These are phyloP conservation scores for Tricholomella constricta DNA, from an alignment of 768 basidiomycete species.

Conservation along the genomic window DNA sequence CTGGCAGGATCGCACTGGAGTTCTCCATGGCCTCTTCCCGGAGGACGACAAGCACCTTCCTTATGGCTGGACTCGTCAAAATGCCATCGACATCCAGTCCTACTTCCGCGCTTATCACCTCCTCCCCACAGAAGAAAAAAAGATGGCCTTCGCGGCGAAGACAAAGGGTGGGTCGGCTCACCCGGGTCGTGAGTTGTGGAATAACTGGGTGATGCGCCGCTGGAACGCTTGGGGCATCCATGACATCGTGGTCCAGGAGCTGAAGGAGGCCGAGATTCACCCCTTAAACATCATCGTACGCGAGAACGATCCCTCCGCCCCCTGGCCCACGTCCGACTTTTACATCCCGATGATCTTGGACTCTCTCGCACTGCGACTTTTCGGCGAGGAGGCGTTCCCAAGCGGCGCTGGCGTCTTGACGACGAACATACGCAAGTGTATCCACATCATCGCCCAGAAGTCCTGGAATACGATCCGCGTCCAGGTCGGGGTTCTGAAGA, in stretches of 20 bases:
- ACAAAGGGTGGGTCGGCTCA: neutral
- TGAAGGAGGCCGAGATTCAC: slow-evolving; percentile 10
- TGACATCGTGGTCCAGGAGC: slow-evolving; percentile 2
- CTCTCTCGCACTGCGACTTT: slow-evolving; percentile 5
- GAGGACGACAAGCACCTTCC: slow-evolving; percentile 12
- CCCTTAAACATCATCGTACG: neutral
- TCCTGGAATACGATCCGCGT: slow-evolving; percentile 3
- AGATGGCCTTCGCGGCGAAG: slow-evolving; percentile 9
- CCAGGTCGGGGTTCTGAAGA: neutral
- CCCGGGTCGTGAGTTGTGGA: slow-evolving; percentile 19
- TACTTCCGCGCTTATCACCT: slow-evolving; percentile 16
- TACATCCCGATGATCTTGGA: slow-evolving; percentile 13
- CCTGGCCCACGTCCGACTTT: slow-evolving; percentile 9
- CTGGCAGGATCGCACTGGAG: neutral
- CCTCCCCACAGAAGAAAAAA: slow-evolving; percentile 1
- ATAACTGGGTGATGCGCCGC: slow-evolving; percentile 4
- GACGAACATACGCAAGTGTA: neutral
- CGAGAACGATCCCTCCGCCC: neutral
- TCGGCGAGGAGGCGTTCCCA: slow-evolving; percentile 10
- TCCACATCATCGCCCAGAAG: slow-evolving; percentile 1
- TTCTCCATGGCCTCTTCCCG: slow-evolving; percentile 10
- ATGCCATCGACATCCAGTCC: slow-evolving; percentile 7
- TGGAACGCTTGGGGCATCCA: slow-evolving; percentile 17
- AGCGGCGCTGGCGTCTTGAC: neutral
- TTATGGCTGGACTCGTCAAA: slow-evolving; percentile 8